phyloP scores from a whole-genome alignment of 2,329 filamentous ascomycete genomes.

The Neospermospora avenae region DNA sequence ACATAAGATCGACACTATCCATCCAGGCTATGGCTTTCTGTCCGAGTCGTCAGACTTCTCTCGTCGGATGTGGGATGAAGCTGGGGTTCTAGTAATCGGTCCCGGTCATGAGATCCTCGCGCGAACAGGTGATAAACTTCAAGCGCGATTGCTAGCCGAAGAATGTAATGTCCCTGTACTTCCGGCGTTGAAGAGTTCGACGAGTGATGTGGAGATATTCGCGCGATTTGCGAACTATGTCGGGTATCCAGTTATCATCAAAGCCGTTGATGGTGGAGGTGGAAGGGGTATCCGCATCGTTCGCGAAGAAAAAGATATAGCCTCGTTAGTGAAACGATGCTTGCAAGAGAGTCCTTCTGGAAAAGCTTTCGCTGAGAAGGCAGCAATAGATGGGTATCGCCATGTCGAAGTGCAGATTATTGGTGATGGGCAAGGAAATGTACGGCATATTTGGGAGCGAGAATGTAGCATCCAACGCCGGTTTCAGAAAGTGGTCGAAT shows the following conservation, averaged over 20 bases:
- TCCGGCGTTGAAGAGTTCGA: conserved; percentile 63
- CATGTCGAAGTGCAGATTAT: conserved; percentile 51
- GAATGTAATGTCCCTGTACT: conserved; percentile 66
- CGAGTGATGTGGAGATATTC: conserved; percentile 60
- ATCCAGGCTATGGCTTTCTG: conserved; percentile 69
- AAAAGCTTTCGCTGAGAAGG: conserved; percentile 55
- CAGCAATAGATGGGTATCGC: conserved; percentile 56
- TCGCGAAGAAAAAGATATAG: conserved; percentile 46
- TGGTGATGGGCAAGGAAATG: conserved; percentile 48
- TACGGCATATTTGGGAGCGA: conserved; percentile 43
- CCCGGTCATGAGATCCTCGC: conserved; percentile 45
- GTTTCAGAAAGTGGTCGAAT: conserved; percentile 53
- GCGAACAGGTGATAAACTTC: conserved; percentile 43
- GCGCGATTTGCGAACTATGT: conserved; percentile 41
- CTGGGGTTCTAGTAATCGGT: conserved; percentile 66
- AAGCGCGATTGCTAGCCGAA: conserved; percentile 62
- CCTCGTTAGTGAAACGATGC: conserved; percentile 51
- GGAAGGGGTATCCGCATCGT: conserved; percentile 63
- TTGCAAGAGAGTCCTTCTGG: conserved; percentile 59
- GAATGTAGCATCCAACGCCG: conserved; percentile 51
- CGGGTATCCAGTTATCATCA: conserved; percentile 51
- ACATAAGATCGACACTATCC: conserved; percentile 59
- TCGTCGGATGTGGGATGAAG: conserved; percentile 62
- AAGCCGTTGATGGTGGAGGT: conserved; percentile 60
- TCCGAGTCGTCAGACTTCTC: conserved; percentile 70